Evolutionary conservation across 2,329 filamentous ascomycete genomes (phyloP).

Genomic region (Trichoderma hamatum): DNA sequence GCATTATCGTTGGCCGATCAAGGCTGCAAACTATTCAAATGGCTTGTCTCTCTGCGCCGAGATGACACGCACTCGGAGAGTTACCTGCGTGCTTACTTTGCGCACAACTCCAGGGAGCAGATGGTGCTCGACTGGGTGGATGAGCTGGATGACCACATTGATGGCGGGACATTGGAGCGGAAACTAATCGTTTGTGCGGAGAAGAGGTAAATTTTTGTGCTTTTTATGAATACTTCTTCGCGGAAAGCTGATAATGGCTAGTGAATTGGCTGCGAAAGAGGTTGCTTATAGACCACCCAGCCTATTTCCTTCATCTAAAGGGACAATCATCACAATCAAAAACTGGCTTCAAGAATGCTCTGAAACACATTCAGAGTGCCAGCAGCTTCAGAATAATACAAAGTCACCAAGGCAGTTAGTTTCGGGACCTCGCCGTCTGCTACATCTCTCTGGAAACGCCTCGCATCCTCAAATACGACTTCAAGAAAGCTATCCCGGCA

Average conservation of each 20-base stretch:
- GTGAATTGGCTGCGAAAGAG: conserved; percentile 10
- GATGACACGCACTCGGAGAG: conserved; percentile 11
- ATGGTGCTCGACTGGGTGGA: conserved; percentile 17
- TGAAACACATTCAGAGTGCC: neutral
- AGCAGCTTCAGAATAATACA: neutral
- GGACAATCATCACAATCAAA: neutral
- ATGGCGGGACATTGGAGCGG: neutral
- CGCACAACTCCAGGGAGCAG: conserved; percentile 16
- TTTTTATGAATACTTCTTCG: neutral
- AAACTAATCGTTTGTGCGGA: conserved; percentile 12
- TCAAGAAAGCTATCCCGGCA: neutral
- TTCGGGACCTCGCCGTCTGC: neutral
- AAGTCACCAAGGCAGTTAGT: neutral
- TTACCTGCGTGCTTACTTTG: conserved; percentile 7
- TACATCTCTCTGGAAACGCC: neutral
- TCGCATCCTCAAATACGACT: neutral
- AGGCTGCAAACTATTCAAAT: conserved; percentile 6
- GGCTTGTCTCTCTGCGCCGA: conserved; percentile 4
- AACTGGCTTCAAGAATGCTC: conserved; percentile 5
- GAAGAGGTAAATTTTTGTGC: neutral
- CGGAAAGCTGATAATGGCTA: neutral
- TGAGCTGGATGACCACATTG: conserved; percentile 14
- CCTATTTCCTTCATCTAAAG: neutral
- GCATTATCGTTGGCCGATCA: neutral
- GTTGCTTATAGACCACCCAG: neutral